Evolutionary conservation across 306 rosid species (phyloP), one percentile per base, ranked within the genome.

Genomic region (Mimosa pudica): DNA sequence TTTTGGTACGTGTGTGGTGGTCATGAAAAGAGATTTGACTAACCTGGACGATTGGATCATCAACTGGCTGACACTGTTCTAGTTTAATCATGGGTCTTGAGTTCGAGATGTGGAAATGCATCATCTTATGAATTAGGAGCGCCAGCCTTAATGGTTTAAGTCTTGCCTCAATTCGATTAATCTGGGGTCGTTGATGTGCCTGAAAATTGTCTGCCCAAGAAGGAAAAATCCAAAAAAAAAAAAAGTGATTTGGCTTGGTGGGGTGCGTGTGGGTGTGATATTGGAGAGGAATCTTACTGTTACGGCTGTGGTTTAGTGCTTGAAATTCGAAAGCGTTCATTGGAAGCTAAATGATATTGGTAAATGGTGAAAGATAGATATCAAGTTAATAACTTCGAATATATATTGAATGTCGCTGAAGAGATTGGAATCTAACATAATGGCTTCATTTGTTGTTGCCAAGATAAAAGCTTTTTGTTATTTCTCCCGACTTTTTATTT

Each of bases 231-330:
- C 30, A 24, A 24, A 24, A 24, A 24, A 24, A 24, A 24, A 24
- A 24, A 24, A 90, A 88, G 93, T 85, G 52, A 69, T 81, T 71
- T 83, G 78, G 80, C 81, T 85, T 89, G 86, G 87, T 87, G 89
- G 77, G 2, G 52, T 87, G 88, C 84, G 74, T 85, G 88, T 84
- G 69, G 88, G 85, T 85, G 33, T 69, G 78, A 67, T 84, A 88
- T 57, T 80, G 88, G 87, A 82, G 89, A 94, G 89, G 97, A 90
- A 89, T 70, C 74, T 69, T 90, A 87, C 83, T 61, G 86, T 82
- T 82, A 75, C 77, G 81, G 77, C 73, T 83, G 86, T 83, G 81
- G 82, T 82, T 88, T 79, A 76, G 86, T 64, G 71, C 80, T 80
- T 84, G 85, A 76, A 67, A 77, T 78, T 80, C 82, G 85, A 76